Evolutionary conservation across 2,329 filamentous ascomycete species (phyloP), one percentile per base, ranked within the genome.

Genomic region (Mycogone perniciosa): DNA sequence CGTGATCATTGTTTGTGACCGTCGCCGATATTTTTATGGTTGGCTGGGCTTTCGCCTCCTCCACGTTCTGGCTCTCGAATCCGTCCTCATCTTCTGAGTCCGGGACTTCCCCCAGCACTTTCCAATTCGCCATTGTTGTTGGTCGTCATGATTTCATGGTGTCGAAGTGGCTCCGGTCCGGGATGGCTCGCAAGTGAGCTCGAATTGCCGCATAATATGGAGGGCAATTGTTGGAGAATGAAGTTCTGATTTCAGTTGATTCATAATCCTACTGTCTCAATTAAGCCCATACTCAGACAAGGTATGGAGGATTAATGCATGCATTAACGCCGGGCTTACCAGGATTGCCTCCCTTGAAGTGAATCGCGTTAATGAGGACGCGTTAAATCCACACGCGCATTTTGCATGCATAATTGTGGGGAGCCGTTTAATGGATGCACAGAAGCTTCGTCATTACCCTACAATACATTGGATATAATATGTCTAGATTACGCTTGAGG

Each of bases 21-120:
- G 45, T 38, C 31, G 29, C 10, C n/a, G 37, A 37, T 29, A n/a
- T 46, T 13, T 4, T n/a, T n/a, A 38, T 43, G 31, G 27, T 44
- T 9, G 2, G 7, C 30, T 13, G 33, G 33, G 31, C 13, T 29
- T 31, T 11, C 29, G 40, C 20, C 10, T 51, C 34, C 26, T 53
- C 54, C 39, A 56, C 39, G 40, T 64, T 58, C 51, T 70, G 63
- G 52, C 62, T 69, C 51, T 75, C 72, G 54, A 71, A 71, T 48
- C 60, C 69, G 56, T 65, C 67, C 44, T 76, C 74, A 51, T 76
- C 74, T 59, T 77, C 74, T 54, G 74, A 77, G 62, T 76, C 74
- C 51, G 75, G 74, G 57, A 77, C 68, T 60, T 75, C 73, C 59
- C 74, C 75, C 62, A 73, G 61, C 58, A 74, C 71, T 68, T 70